These are phyloP conservation scores for Nicotiana tabacum DNA, from an alignment of 257 asterid species.

Conservation along the genomic window DNA sequence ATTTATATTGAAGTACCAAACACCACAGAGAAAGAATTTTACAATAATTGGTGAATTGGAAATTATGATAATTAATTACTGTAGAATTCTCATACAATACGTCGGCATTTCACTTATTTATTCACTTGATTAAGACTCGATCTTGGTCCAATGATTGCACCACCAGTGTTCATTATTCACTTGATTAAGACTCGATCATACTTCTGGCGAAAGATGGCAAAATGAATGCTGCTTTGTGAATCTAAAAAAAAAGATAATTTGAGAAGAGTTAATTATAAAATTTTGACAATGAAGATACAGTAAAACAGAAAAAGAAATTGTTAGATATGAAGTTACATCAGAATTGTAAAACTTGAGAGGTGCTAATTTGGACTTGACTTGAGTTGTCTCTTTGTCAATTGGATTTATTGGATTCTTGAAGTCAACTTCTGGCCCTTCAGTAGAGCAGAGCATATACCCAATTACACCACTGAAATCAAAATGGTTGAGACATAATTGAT, in stretches of 20 bases:
- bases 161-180: too few species aligned
- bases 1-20: too few species aligned
- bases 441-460: conserved; percentile 35
- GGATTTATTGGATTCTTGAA: conserved; percentile 31
- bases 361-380: conserved; percentile 11
- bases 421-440: conserved; percentile 30
- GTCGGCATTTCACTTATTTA: too few species aligned
- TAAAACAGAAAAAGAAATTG: neutral
- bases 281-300: neutral
- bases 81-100: too few species aligned
- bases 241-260: neutral
- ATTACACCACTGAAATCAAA: conserved; percentile 25
- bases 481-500: too few species aligned
- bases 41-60: too few species aligned
- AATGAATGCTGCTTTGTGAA: conserved; percentile 11
- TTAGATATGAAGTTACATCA: conserved; percentile 11
- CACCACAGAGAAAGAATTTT: too few species aligned
- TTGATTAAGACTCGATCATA: too few species aligned
- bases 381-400: conserved; percentile 17
- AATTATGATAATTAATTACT: too few species aligned
- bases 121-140: too few species aligned
- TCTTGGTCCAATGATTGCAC: too few species aligned
- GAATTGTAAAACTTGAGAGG: conserved; percentile 30
- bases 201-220: neutral
- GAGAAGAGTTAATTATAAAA: neutral